These are phyloP conservation scores for Myxozyma kluyveri DNA, from an alignment of 805 yeast genomes.

Conservation along the genomic window DNA sequence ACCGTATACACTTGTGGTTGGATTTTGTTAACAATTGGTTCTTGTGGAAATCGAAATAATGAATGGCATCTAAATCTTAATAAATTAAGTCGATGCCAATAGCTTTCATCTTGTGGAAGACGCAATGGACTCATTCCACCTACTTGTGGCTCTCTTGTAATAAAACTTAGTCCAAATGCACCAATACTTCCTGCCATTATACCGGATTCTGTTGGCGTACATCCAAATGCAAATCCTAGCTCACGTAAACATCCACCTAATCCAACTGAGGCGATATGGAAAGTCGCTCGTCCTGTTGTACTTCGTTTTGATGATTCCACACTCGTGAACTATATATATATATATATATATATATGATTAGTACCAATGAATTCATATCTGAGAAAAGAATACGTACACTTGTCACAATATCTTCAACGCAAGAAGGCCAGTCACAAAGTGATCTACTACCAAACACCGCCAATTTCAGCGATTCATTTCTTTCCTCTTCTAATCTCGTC, in stretches of 20 bases:
- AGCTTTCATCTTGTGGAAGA: constrained; percentile 63
- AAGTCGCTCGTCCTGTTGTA: constrained; percentile 51
- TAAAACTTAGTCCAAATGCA: constrained; percentile 75
- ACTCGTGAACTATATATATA: background rate
- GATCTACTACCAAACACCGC: constrained; percentile 96
- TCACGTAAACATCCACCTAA: constrained; percentile 95
- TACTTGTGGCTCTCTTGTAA: constrained; percentile 44
- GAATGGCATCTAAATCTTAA: constrained; percentile 78
- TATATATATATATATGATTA: background rate
- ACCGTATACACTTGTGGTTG: constrained; percentile 50
- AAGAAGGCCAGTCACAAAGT: constrained; percentile 87
- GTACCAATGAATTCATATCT: too few relatives aligned
- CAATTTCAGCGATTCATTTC: constrained; percentile 61
- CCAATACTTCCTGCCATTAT: constrained; percentile 87
- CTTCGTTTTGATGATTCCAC: background rate
- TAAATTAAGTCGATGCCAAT: constrained; percentile 77
- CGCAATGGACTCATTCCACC: constrained; percentile 44
- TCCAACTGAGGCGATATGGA: constrained; percentile 87
- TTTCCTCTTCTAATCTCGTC: too few relatives aligned
- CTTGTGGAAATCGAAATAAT: constrained; percentile 69
- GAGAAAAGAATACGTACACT: constrained; percentile 22
- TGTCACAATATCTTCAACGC: constrained; percentile 64
- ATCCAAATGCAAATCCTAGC: constrained; percentile 85
- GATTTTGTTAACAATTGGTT: constrained; percentile 40
- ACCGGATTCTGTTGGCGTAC: constrained; percentile 88